These are phyloP conservation scores for Gossypium davidsonii DNA, from an alignment of 441 rosid genomes.

Conservation along the genomic window DNA sequence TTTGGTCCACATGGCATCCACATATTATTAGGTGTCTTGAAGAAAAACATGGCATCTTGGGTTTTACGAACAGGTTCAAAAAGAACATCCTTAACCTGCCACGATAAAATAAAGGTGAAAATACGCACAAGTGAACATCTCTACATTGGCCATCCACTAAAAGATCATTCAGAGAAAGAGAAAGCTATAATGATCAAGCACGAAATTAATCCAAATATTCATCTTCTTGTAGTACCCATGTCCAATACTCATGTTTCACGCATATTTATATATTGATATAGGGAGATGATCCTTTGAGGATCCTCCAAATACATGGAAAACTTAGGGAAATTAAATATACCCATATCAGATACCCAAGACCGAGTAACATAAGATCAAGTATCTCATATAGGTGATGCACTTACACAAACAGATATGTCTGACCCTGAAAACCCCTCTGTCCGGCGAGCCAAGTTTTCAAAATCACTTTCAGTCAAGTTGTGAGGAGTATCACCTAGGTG, in stretches of 20 bases:
- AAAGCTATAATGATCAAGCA: neutral
- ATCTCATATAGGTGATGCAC: slow-evolving; percentile 23
- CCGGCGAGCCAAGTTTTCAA: slow-evolving; percentile 71
- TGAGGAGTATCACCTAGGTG: slow-evolving; percentile 99
- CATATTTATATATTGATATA: neutral
- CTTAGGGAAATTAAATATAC: neutral
- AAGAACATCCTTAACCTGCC: slow-evolving; percentile 92
- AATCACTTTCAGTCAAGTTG: slow-evolving; percentile 83
- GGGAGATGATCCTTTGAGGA: neutral
- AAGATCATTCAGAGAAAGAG: neutral
- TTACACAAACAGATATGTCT: slow-evolving; percentile 94
- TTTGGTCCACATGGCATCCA: slow-evolving; percentile 97
- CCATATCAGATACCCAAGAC: neutral
- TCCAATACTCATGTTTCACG: neutral
- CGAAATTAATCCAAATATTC: neutral
- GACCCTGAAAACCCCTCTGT: slow-evolving; percentile 98
- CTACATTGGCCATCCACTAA: neutral
- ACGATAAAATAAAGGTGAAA: neutral
- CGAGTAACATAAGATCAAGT: neutral
- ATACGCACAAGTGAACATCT: neutral
- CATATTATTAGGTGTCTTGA: slow-evolving; percentile 55
- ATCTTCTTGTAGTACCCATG: neutral
- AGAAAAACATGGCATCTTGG: slow-evolving; percentile 94
- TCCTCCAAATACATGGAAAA: neutral
- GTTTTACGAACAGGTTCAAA: slow-evolving; percentile 98